Evolutionary conservation across 2,329 filamentous ascomycete genomes (phyloP).

Genomic region (Truncatella angustata): DNA sequence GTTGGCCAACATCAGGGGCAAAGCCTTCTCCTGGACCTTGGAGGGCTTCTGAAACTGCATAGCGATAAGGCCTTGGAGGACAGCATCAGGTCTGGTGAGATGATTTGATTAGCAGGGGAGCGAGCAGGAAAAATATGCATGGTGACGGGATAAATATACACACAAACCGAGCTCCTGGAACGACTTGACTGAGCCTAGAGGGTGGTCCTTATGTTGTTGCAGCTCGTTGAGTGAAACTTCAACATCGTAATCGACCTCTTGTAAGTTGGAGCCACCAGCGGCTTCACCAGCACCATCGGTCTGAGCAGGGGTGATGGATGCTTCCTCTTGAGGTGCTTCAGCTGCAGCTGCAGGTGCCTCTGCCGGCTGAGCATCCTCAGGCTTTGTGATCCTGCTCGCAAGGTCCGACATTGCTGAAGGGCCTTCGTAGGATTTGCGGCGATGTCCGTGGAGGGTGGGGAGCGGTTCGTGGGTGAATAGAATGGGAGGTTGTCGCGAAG

Average conservation of each 20-base stretch:
- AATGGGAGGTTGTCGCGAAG: too few species aligned
- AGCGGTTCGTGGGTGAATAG: too few species aligned
- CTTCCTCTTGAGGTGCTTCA: constrained; percentile 17
- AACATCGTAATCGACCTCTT: constrained; percentile 81
- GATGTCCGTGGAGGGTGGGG: too few species aligned
- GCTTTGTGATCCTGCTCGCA: constrained; percentile 50
- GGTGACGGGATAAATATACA: constrained; percentile 36
- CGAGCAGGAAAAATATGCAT: background rate
- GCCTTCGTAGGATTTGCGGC: too few species aligned
- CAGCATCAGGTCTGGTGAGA: constrained; percentile 16
- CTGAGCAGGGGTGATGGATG: constrained; percentile 30
- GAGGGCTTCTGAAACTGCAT: constrained; percentile 94
- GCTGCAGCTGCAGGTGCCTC: constrained; percentile 19
- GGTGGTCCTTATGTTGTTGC: constrained; percentile 81
- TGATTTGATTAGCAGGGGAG: background rate
- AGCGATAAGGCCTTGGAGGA: constrained; percentile 73
- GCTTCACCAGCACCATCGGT: constrained; percentile 32
- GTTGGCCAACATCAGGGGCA: constrained; percentile 82
- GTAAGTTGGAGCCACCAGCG: constrained; percentile 50
- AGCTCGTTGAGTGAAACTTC: constrained; percentile 90
- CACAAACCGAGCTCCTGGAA: constrained; percentile 90
- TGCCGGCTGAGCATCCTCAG: constrained; percentile 23
- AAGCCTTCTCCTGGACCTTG: constrained; percentile 94
- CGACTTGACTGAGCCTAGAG: constrained; percentile 77
- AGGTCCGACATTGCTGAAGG: constrained; percentile 44